Base-by-base conservation (phyloP, 1,139 yeast genomes). In the Yamadazyma atmosphaerica region DNA sequence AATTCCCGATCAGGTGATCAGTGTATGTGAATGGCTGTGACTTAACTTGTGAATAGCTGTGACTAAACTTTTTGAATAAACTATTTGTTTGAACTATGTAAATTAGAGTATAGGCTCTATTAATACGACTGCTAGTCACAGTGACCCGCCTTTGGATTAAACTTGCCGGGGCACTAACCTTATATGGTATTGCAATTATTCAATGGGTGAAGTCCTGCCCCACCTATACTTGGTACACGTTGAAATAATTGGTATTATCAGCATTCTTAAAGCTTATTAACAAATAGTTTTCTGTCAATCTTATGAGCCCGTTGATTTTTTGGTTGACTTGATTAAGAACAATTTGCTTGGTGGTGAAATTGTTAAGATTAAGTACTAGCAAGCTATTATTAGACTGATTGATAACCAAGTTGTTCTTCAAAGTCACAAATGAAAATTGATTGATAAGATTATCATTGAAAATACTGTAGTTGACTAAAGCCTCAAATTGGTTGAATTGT, bases 241-340 rank as follows among this genome's bases (percentile, higher is more conserved):
- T 38, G 21, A 49, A 49, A 11, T 37, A 34, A 33, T 38, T 44
- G 6, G 44, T 36, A 34, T 45, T 44, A 34, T 47, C 50, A 9
- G 41, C 4, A 37, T 42, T 45, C 25, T 41, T 49, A 15, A 44
- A 40, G 31, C 38, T 42, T 1, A 49, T 40, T 24, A 49, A 22
- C 17, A 47, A 21, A 27, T 37, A 41, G 27, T 48, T 38, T 13
- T 47, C 50, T 30, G 38, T 38, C 10, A 49, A 25, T 27, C 45
- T 38, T 7, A 42, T 37, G n/a, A 49, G 24, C n/a, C 52, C 53
- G 35, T 41, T 48, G 17, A 49, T 45, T 27, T 47, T 46, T 26
- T 48, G 41, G 26, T 43, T 34, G 3, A 32, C 24, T 4, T 21
- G 13, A 14, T 29, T 34, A 21, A 49, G 35, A 3, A 34, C 32